Conservation (phyloP, 176 grass and related monocot species). For the Urochloa ruziziensis region DNA sequence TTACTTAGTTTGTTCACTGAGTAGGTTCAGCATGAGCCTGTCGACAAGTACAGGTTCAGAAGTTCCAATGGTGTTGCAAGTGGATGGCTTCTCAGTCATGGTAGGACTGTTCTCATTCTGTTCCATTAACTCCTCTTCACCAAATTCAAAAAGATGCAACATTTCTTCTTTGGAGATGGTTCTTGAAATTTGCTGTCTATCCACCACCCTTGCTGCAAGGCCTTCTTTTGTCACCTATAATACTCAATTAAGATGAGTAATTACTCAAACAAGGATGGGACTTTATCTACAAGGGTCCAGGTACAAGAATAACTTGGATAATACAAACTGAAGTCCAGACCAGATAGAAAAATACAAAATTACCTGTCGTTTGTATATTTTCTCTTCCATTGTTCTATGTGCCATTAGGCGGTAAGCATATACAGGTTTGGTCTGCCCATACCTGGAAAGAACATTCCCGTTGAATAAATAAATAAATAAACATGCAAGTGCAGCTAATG, state of each 20-base stretch:
- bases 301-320: neutral
- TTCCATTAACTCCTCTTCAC: conserved; percentile 78
- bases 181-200: conserved; percentile 94
- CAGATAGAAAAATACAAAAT: neutral
- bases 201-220: conserved; percentile 95
- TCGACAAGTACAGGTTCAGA: conserved; percentile 47
- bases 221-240: conserved; percentile 97
- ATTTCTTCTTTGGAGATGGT: conserved; percentile 99
- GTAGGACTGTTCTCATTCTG: conserved; percentile 35
- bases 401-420: conserved; percentile 94
- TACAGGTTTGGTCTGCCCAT: conserved; percentile 92
- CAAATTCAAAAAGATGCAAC: conserved; percentile 91
- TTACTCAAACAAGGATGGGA: conserved; percentile 26
- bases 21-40: conserved; percentile 74
- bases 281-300: neutral
- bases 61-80: conserved; percentile 25
- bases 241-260: neutral
- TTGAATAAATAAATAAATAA: conserved; percentile 23
- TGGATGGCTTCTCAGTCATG: conserved; percentile 31
- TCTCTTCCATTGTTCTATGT: conserved; percentile 98
- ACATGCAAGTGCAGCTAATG: conserved; percentile 8
- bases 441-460: conserved; percentile 52
- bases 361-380: conserved; percentile 99
- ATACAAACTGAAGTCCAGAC: neutral
- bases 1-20: conserved; percentile 71